Base-by-base conservation (phyloP, 202 grass and related monocot species). In the Eragrostis tef region DNA sequence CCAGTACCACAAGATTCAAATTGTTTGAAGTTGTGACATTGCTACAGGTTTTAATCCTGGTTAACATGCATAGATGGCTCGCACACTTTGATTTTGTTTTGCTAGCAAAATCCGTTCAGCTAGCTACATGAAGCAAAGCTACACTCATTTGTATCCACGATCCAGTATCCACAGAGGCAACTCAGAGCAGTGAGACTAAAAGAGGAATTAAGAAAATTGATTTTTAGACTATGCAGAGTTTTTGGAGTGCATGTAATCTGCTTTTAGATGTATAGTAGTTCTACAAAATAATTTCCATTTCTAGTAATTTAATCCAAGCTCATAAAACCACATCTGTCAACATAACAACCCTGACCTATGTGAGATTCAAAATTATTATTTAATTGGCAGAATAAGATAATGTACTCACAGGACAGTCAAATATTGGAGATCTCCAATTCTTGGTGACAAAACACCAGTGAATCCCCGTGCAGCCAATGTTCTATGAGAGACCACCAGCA, bases 401-500 rank as follows among this genome's bases (percentile, higher is more conserved):
- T 77, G 7, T 78, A 84, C 95, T 91, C 68, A 98, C 95, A 98
- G 73, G 65, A 83, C 78, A 81, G 47, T 89, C 81, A 98, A 89
- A 88, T 93, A 76, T 45, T 82, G 73, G 26, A 95, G 88, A n/a
- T 95, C 90, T 86, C 96, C 92, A 79, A 98, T 90, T 77, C 49
- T 90, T 85, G 88, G 73, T 36, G 95, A 95, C 74, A 98, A 78
- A 72, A 87, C 87, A 64, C 95, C 92, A 34, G 80, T 85, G 83
- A 95, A 95, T 79, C 90, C 92, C 56, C 81, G 88, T 44, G 80
- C 70, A 90, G 90, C 73, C 59, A 98, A 77, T 64, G 88, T 85
- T 84, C 95, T 98, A 83, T 44, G 43, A 74, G 5, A 74, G 64
- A 81, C 12, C 6, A 74, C 14, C 52, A 76, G 48, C 70, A 79